Conservation (phyloP, 306 rosid species). For the Cucumis sativus region DNA sequence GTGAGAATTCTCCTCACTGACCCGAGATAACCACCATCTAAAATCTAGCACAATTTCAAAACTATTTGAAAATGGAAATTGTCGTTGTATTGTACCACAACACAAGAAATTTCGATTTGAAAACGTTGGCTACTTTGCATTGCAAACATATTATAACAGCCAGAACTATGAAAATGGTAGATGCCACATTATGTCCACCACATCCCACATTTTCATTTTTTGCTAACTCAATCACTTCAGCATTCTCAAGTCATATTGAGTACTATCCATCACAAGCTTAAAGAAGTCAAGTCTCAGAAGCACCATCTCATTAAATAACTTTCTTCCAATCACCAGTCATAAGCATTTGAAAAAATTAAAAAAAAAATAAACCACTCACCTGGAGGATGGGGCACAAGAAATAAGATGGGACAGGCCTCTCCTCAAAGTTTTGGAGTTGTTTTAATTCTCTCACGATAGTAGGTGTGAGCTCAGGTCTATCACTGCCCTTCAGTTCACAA, state of each 20-base stretch:
- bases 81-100: no score
- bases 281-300: not conserved
- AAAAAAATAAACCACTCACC: conserved; percentile 20
- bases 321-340: not conserved
- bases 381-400: conserved; percentile 80
- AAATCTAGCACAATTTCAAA: not conserved
- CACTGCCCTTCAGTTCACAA: conserved; percentile 52
- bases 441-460: conserved; percentile 63
- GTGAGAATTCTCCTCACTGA: not conserved
- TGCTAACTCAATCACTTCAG: not conserved
- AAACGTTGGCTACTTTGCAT: not conserved
- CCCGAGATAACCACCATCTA: not conserved
- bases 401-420: conserved; percentile 61
- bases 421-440: conserved; percentile 55
- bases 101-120: not conserved
- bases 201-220: not conserved
- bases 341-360: not conserved
- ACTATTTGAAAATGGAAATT: not conserved
- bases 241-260: not conserved
- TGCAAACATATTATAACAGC: not conserved
- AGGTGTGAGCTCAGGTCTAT: conserved; percentile 66
- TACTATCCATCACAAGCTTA: not conserved
- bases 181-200: not conserved
- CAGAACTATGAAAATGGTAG: not conserved
- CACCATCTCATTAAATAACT: not conserved